These are phyloP conservation scores for Podaxis sp. DNA, from an alignment of 768 basidiomycete species.

Conservation along the genomic window DNA sequence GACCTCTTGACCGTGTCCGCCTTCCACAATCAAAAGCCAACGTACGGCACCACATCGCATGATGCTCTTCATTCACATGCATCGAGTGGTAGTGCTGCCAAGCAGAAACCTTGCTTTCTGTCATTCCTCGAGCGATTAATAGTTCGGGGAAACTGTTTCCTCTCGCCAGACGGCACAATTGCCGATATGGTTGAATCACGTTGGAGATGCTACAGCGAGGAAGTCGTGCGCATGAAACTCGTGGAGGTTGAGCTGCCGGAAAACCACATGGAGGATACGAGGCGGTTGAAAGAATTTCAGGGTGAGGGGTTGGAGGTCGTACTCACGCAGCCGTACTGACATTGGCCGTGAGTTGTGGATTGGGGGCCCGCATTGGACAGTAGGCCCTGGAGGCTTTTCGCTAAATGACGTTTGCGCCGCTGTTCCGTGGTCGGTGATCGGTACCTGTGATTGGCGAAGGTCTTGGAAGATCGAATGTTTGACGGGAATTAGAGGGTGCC, in stretches of 20 bases:
- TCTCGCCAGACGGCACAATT: slow-evolving; percentile 29
- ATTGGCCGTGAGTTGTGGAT: background rate
- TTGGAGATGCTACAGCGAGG: slow-evolving; percentile 24
- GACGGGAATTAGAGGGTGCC: background rate
- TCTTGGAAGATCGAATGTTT: background rate
- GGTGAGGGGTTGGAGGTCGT: slow-evolving; percentile 33
- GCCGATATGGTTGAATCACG: slow-evolving; percentile 37
- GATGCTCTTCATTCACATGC: background rate
- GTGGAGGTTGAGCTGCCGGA: slow-evolving; percentile 30
- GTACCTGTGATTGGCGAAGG: slow-evolving; percentile 4
- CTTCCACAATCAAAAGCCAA: background rate
- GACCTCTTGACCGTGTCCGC: slow-evolving; percentile 26
- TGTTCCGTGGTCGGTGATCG: background rate
- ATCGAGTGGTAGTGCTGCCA: background rate
- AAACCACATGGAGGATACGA: slow-evolving; percentile 31
- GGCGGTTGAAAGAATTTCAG: slow-evolving; percentile 29
- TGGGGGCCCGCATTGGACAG: background rate
- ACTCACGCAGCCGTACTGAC: slow-evolving; percentile 18
- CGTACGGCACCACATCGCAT: slow-evolving; percentile 11
- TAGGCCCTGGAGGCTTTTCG: background rate
- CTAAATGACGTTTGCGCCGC: background rate
- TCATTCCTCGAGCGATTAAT: slow-evolving; percentile 29
- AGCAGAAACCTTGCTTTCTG: slow-evolving; percentile 19
- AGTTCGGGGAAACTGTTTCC: slow-evolving; percentile 30
- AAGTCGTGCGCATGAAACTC: slow-evolving; percentile 26